These are phyloP conservation scores for Gliomastix tumulicola DNA, from an alignment of 2,329 filamentous ascomycete species.

Conservation along the genomic window DNA sequence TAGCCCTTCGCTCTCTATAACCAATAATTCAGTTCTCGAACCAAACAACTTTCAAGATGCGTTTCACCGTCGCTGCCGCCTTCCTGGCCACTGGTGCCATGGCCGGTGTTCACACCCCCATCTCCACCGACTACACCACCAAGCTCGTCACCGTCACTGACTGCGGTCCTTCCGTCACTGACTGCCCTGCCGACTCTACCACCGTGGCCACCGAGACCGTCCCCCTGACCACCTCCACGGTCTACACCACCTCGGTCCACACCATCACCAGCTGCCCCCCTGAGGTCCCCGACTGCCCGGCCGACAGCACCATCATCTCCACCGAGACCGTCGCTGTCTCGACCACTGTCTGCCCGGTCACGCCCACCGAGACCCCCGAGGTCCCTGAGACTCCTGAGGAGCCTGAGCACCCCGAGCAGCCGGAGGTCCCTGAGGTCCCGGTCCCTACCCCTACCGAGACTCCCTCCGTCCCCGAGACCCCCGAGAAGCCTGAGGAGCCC, in stretches of 20 bases:
- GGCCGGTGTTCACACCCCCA: constrained; percentile 13
- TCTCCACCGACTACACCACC: constrained; percentile 49
- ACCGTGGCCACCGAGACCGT: constrained; percentile 27
- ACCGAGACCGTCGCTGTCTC: constrained; percentile 29
- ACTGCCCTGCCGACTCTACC: constrained; percentile 48
- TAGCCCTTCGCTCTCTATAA: constrained; percentile 13
- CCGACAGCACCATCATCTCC: constrained; percentile 23
- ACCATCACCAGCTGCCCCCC: constrained; percentile 57
- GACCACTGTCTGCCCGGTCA: constrained; percentile 30
- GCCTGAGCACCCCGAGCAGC: constrained; percentile 4
- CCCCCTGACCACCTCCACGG: constrained; percentile 41
- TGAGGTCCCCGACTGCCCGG: constrained; percentile 56
- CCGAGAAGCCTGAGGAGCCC: no score
- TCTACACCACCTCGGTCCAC: constrained; percentile 51
- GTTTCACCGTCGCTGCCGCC: constrained; percentile 44
- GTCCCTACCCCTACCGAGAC: constrained; percentile 11
- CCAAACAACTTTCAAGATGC: constrained; percentile 47
- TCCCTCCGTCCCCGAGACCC: constrained; percentile 6
- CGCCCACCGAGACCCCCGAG: constrained; percentile 8
- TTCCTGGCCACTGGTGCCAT: constrained; percentile 6
- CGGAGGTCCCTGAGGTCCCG: constrained; percentile 6
- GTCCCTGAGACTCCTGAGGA: constrained; percentile 7
- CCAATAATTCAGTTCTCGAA: no score
- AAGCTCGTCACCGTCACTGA: constrained; percentile 54
- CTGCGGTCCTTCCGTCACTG: constrained; percentile 50